Conservation (phyloP, 1,284 basidiomycete species). For the Rhizoctonia solani region DNA sequence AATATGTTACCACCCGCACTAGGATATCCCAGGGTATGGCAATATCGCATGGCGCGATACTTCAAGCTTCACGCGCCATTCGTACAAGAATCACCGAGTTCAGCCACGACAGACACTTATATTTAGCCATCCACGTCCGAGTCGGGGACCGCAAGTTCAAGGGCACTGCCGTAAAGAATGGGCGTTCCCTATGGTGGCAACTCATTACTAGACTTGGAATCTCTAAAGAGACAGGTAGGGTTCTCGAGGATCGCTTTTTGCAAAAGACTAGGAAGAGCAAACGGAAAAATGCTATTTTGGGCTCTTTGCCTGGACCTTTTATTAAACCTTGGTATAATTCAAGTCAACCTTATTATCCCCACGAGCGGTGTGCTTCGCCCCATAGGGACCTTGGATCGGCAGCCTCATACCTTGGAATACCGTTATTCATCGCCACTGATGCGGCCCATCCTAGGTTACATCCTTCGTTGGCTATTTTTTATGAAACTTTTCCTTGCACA, state of each 20-base stretch:
- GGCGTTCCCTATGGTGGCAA: slow-evolving; percentile 60
- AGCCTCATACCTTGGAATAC: slow-evolving; percentile 54
- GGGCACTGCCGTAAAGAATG: slow-evolving; percentile 49
- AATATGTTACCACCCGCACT: slow-evolving; percentile 51
- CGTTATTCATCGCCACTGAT: slow-evolving; percentile 75
- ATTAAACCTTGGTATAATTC: slow-evolving; percentile 42
- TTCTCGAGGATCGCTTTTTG: slow-evolving; percentile 52
- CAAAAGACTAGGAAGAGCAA: slow-evolving; percentile 38
- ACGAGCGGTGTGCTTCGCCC: slow-evolving; percentile 42
- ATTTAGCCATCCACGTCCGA: slow-evolving; percentile 67
- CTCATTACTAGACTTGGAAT: slow-evolving; percentile 50
- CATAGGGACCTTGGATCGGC: slow-evolving; percentile 39
- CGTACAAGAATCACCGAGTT: slow-evolving; percentile 51
- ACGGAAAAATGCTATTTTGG: slow-evolving; percentile 33
- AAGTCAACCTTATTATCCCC: slow-evolving; percentile 41
- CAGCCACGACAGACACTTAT: slow-evolving; percentile 44
- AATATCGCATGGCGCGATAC: slow-evolving; percentile 55
- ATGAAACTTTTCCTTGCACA: slow-evolving; percentile 68
- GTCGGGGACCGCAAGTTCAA: slow-evolving; percentile 67
- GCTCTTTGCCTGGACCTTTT: slow-evolving; percentile 39
- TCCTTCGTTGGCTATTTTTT: slow-evolving; percentile 55
- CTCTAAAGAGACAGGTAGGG: slow-evolving; percentile 49
- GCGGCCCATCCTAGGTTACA: slow-evolving; percentile 48
- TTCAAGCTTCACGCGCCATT: slow-evolving; percentile 51
- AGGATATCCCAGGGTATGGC: slow-evolving; percentile 58